Base-by-base conservation (phyloP, 495 filamentous ascomycete species). In the Aspergillus nidulans region DNA sequence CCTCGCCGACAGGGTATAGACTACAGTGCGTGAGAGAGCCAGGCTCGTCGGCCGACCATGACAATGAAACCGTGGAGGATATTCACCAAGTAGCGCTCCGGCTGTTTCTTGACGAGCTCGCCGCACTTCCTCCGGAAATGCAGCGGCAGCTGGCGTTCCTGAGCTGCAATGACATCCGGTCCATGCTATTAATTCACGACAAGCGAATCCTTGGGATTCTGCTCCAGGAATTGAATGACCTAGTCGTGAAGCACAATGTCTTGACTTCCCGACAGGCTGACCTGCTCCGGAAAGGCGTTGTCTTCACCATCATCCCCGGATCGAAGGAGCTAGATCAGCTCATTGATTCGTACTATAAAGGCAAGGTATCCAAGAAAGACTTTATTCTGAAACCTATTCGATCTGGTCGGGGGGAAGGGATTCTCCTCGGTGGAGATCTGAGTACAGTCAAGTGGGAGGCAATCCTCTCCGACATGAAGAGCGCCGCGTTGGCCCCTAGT, bases 201-300 rank as follows among this genome's bases (percentile, higher is more conserved):
- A 78, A 78, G 58, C 63, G 76, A 3, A 73, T 78, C 65, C 59
- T 78, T 1, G 72, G 73, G 7, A 61, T 78, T 19, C 47, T 78
- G 1, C 59, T 26, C 15, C 64, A 74, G 54, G 73, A 78, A 41
- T 49, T 77, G 0, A 50, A 56, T 5, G 40, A 49, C 3, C 57
- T 77, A 1, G 63, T 74, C 0, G n/a, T 4, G 4, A 23, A 46
- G 1, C 25, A 48, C 0, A n/a, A n/a, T n/a, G 61, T 68, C 12
- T 38, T 78, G 15, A 64, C 65, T 7, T 9, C 49, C 9, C 43
- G 32, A 6, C 65, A 76, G 40, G 73, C 63, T 0, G 28, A 28
- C 5, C n/a, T 55, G 7, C 63, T 76, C 4, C 47, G 55, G 2
- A 50, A 52, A 13, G 62, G 65, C 13, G 63, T 74, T 10, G 55